Percentiles rank a stretch among this genome's conserved stretches.
Conservation (phyloP, 345 rosid genomes). For the Turnera subulata region DNA sequence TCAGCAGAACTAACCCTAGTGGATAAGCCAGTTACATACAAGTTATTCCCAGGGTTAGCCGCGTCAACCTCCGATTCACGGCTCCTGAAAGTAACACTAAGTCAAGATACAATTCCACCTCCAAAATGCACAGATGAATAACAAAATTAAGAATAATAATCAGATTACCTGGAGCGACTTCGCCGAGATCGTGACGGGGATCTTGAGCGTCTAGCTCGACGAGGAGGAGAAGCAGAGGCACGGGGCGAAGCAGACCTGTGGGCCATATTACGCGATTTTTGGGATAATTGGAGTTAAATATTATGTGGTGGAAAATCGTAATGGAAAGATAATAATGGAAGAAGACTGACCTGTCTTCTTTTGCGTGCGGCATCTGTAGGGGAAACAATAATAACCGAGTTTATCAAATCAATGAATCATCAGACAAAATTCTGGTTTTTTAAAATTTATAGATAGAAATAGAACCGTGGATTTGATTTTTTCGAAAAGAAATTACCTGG, state of each 20-base stretch:
- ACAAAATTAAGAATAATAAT: background rate
- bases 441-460: too few species aligned
- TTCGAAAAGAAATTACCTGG: too few species aligned
- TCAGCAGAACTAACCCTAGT: slow-evolving; percentile 44
- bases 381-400: background rate
- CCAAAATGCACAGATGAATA: background rate
- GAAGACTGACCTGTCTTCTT: slow-evolving; percentile 47
- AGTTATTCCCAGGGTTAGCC: slow-evolving; percentile 55
- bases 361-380: slow-evolving; percentile 49
- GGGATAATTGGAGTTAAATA: background rate
- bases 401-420: too few species aligned
- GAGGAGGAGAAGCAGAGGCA: slow-evolving; percentile 31
- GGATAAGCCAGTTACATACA: slow-evolving; percentile 65
- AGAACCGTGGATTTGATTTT: too few species aligned
- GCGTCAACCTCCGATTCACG: slow-evolving; percentile 37
- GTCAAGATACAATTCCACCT: background rate
- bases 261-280: background rate
- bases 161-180: slow-evolving; percentile 48
- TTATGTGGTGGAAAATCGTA: background rate
- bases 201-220: slow-evolving; percentile 36
- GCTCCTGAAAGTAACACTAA: slow-evolving; percentile 39
- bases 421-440: too few species aligned
- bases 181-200: slow-evolving; percentile 46
- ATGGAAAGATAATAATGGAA: background rate
- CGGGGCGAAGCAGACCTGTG: slow-evolving; percentile 41